These are phyloP conservation scores for Ramichloridium luteum DNA, from an alignment of 2,329 filamentous ascomycete genomes.

Conservation along the genomic window DNA sequence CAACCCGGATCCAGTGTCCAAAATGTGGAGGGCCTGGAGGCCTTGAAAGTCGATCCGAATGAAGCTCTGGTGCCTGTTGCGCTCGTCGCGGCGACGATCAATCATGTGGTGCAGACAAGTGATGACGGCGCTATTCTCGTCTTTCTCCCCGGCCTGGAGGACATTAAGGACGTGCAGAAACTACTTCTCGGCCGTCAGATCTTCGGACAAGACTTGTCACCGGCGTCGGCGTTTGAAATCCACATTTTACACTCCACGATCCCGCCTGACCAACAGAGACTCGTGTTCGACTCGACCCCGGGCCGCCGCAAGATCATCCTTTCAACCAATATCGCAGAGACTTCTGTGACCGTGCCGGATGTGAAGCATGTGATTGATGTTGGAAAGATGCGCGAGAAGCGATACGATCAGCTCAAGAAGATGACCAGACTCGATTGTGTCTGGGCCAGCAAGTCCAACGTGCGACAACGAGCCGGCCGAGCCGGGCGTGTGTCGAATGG, in stretches of 20 bases:
- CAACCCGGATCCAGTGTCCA: constrained; percentile 11
- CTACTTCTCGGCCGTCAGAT: constrained; percentile 19
- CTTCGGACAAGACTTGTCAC: constrained; percentile 30
- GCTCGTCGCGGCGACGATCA: constrained; percentile 33
- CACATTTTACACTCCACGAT: constrained; percentile 37
- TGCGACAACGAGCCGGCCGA: constrained; percentile 38
- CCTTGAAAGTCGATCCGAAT: constrained; percentile 22
- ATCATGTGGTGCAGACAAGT: constrained; percentile 33
- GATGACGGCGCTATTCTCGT: constrained; percentile 35
- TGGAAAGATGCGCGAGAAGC: constrained; percentile 30
- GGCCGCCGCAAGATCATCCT: constrained; percentile 39
- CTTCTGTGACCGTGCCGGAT: constrained; percentile 40
- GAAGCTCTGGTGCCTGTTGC: constrained; percentile 30
- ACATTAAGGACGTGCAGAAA: constrained; percentile 25
- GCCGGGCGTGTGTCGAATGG: constrained; percentile 39
- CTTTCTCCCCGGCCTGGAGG: constrained; percentile 36
- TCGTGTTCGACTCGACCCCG: constrained; percentile 30
- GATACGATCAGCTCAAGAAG: constrained; percentile 30
- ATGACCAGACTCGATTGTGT: constrained; percentile 29
- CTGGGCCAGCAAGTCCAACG: constrained; percentile 38
- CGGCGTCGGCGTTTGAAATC: constrained; percentile 31
- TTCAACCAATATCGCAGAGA: constrained; percentile 41
- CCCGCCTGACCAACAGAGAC: constrained; percentile 29
- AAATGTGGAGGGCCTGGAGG: constrained; percentile 9
- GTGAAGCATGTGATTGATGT: constrained; percentile 39